Conservation (phyloP, 2,329 filamentous ascomycete genomes). For the Lithohypha guttulata region DNA sequence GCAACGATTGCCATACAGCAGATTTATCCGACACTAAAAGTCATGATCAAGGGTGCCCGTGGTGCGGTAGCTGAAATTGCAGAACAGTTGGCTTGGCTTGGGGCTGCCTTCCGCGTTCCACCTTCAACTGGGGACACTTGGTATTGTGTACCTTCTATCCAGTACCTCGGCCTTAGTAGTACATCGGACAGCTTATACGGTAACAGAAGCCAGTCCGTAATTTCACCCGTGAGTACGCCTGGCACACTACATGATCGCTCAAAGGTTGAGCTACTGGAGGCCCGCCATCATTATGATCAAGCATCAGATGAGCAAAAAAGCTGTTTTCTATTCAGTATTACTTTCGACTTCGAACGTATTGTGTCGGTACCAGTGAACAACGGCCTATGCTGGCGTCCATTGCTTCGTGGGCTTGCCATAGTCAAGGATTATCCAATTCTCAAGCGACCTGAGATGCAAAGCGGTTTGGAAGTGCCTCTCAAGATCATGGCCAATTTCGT, state of each 20-base stretch:
- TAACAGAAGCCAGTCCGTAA: background rate
- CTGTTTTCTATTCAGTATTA: conserved; percentile 7
- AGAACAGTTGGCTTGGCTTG: conserved; percentile 29
- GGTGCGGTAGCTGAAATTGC: conserved; percentile 25
- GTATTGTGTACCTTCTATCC: conserved; percentile 14
- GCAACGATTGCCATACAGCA: background rate
- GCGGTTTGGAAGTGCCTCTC: conserved; percentile 28
- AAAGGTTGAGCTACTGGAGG: too few species aligned
- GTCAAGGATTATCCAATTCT: conserved; percentile 25
- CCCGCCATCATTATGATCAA: too few species aligned
- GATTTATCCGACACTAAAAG: background rate
- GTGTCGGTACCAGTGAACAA: background rate
- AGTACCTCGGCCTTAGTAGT: background rate
- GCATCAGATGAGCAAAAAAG: too few species aligned
- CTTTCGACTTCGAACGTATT: conserved; percentile 8
- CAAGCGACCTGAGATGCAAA: conserved; percentile 11
- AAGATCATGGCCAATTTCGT: conserved; percentile 23
- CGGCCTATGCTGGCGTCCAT: conserved; percentile 25
- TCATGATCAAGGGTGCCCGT: background rate
- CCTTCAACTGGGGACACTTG: conserved; percentile 11
- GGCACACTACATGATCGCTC: too few species aligned
- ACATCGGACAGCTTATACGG: background rate
- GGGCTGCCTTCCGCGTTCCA: conserved; percentile 25
- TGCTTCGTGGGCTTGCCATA: conserved; percentile 25
- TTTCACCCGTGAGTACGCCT: background rate